phyloP scores from a whole-genome alignment of 345 rosid species.

The Turritis glabra region DNA sequence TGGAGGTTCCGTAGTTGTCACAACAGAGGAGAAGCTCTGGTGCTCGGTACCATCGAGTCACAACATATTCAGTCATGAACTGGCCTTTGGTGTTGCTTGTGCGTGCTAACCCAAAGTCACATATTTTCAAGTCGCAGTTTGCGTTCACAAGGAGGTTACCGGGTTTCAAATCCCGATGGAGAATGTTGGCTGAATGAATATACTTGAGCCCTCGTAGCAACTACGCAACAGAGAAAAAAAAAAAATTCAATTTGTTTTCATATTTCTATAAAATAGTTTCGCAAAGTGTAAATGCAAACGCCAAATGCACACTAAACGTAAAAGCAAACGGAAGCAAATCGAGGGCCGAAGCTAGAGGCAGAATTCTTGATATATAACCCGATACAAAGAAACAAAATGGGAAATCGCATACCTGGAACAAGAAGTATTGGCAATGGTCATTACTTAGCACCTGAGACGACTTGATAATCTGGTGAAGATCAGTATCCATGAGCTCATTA shows the following conservation, averaged over 20 bases:
- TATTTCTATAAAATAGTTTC: too few species aligned
- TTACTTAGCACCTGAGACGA: constrained; percentile 73
- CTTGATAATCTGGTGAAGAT: constrained; percentile 86
- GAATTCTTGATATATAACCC: background rate
- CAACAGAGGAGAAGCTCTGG: constrained; percentile 95
- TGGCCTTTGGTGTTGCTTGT: constrained; percentile 75
- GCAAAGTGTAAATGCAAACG: background rate
- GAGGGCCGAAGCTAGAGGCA: background rate
- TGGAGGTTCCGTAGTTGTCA: constrained; percentile 80
- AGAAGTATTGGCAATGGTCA: constrained; percentile 87
- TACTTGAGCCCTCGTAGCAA: constrained; percentile 86
- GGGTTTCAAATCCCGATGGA: constrained; percentile 88
- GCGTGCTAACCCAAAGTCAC: constrained; percentile 87
- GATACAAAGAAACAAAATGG: background rate
- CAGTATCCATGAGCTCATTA: constrained; percentile 89
- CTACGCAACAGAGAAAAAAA: constrained; percentile 41
- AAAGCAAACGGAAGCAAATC: background rate
- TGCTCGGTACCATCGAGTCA: constrained; percentile 89
- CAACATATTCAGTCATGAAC: constrained; percentile 93
- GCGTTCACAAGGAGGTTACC: constrained; percentile 89
- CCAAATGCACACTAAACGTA: background rate
- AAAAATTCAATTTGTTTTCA: too few species aligned
- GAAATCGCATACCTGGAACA: constrained; percentile 61
- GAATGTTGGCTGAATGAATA: constrained; percentile 89
- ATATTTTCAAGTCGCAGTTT: constrained; percentile 84